Percentiles rank a stretch among this genome's conserved stretches.
Evolutionary conservation across 495 filamentous ascomycete genomes (phyloP).

Genomic region (Chaetomium fimeti): DNA sequence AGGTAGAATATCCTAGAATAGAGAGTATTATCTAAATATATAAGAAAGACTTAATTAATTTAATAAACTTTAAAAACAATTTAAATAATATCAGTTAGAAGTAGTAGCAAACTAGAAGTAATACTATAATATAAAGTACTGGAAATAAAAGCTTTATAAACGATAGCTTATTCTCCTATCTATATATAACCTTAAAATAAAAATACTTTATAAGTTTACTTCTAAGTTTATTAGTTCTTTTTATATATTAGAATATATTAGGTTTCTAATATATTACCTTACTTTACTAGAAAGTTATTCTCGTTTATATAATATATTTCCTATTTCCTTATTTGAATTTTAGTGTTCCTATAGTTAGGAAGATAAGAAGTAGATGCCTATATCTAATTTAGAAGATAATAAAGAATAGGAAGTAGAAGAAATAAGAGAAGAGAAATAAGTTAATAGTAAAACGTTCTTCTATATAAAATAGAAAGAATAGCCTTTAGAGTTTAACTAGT

Average conservation of each 20-base stretch:
- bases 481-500: no score
- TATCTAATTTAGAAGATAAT: background rate
- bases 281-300: background rate
- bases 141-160: no score
- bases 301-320: background rate
- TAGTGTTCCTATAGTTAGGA: background rate
- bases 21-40: background rate
- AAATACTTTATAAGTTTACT: background rate
- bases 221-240: slow-evolving; percentile 6
- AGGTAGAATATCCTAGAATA: background rate
- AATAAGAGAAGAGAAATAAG: background rate
- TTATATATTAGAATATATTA: background rate
- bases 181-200: no score
- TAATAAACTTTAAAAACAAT: background rate
- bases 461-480: background rate
- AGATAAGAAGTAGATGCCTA: background rate
- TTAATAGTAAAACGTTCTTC: background rate
- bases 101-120: background rate
- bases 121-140: background rate
- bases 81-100: background rate
- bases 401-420: slow-evolving; percentile 1
- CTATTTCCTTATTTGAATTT: background rate
- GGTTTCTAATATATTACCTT: background rate
- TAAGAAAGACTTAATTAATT: no score
- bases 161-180: no score